A percentile compares a stretch with the other conserved stretches of the same genome.
Evolutionary conservation across 1,284 basidiomycete genomes (phyloP).

Genomic region (Ganoderma boninense): DNA sequence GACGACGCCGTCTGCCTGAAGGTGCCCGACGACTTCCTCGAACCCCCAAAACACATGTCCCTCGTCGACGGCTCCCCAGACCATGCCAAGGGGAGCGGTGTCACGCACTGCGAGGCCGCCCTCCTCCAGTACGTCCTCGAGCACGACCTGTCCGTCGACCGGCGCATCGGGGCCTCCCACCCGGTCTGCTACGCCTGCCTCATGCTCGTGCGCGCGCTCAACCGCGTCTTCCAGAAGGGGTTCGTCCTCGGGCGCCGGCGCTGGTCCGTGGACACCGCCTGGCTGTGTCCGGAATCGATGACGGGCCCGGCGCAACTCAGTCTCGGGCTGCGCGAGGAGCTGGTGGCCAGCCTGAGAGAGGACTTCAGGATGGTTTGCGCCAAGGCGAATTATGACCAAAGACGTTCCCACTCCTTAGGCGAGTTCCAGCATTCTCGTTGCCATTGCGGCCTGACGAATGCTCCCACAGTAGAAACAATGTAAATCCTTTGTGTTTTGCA

Average conservation of each 20-base stretch:
- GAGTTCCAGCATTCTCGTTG: too few relatives aligned
- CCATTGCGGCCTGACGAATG: too few relatives aligned
- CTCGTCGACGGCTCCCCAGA: not conserved
- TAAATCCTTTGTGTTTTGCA: too few relatives aligned
- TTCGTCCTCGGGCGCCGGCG: not conserved
- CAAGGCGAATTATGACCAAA: not conserved
- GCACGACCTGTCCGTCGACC: not conserved
- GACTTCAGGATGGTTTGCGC: not conserved
- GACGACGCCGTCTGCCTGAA: not conserved
- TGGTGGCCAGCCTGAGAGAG: not conserved
- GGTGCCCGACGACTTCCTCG: too few relatives aligned
- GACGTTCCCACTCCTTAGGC: not conserved
- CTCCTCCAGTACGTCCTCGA: not conserved
- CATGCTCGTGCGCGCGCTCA: not conserved
- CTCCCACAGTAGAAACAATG: too few relatives aligned
- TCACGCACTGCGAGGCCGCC: not conserved
- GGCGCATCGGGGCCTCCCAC: not conserved
- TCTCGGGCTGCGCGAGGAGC: too few relatives aligned
- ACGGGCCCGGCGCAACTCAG: not conserved
- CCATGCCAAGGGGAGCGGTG: not conserved
- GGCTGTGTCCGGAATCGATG: not conserved
- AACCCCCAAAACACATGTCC: not conserved
- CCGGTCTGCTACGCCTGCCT: not conserved
- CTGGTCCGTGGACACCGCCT: not conserved
- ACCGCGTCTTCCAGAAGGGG: not conserved